phyloP scores from a whole-genome alignment of 2,329 filamentous ascomycete genomes.

The Lasiodiplodia sp. region DNA sequence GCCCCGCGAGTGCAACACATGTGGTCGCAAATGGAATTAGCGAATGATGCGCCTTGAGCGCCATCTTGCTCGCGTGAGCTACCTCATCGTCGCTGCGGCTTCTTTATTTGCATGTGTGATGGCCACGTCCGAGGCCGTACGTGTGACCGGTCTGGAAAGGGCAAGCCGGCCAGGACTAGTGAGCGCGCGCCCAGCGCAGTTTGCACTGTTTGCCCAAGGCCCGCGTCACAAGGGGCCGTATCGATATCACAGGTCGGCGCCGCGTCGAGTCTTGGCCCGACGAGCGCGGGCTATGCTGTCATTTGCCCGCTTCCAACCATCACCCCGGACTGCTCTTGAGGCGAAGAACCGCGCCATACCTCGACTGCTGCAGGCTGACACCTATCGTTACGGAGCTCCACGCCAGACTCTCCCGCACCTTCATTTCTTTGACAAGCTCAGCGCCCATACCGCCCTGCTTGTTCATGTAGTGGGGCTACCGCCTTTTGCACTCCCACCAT shows the following conservation, averaged over 20 bases:
- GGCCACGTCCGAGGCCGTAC: constrained; percentile 6
- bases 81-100: no score
- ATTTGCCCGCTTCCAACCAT: constrained; percentile 26
- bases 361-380: constrained; percentile 19
- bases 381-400: neutral
- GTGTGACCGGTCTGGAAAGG: constrained; percentile 10
- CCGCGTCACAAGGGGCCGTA: constrained; percentile 24
- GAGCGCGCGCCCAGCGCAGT: neutral
- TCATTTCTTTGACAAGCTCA: neutral
- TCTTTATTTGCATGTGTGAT: neutral
- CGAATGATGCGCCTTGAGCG: no score
- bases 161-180: constrained; percentile 14
- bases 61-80: neutral
- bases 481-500: constrained; percentile 37
- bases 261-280: constrained; percentile 21
- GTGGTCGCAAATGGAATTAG: neutral
- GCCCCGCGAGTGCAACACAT: neutral
- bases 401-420: neutral
- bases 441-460: constrained; percentile 7
- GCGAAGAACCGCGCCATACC: constrained; percentile 15
- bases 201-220: constrained; percentile 18
- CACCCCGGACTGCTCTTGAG: constrained; percentile 22
- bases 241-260: constrained; percentile 27
- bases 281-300: constrained; percentile 27
- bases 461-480: constrained; percentile 27